Evolutionary conservation across 208 protist genomes (phyloP).

Genomic region (Leishmania aethiopica): DNA sequence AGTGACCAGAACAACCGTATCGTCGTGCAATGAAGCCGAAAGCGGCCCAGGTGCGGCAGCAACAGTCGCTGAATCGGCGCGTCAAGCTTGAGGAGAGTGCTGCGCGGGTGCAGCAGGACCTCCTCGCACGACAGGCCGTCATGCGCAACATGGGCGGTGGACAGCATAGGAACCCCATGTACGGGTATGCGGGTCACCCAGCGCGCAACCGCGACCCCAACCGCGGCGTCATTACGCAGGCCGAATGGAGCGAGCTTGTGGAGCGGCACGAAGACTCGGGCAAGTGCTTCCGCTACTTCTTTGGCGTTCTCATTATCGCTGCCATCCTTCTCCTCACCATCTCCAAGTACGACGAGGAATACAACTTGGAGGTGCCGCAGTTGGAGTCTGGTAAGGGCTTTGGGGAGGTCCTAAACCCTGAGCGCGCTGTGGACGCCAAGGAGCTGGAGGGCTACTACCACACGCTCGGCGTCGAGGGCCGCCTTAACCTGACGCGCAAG

Average conservation of each 20-base stretch:
- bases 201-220: slow-evolving; percentile 53
- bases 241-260: slow-evolving; percentile 81
- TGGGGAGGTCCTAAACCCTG: slow-evolving; percentile 48
- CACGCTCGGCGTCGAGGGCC: slow-evolving; percentile 64
- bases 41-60: slow-evolving; percentile 74
- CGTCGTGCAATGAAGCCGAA: slow-evolving; percentile 64
- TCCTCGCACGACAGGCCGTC: slow-evolving; percentile 14
- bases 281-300: slow-evolving; percentile 65
- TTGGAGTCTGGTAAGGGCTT: slow-evolving; percentile 78
- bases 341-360: slow-evolving; percentile 87
- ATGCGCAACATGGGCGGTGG: slow-evolving; percentile 26
- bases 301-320: slow-evolving; percentile 55
- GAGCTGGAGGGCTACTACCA: slow-evolving; percentile 80
- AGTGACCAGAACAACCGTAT: background rate
- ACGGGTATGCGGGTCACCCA: slow-evolving; percentile 4
- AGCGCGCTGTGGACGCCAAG: slow-evolving; percentile 14
- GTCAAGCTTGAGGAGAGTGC: slow-evolving; percentile 57
- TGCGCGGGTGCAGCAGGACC: slow-evolving; percentile 37
- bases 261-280: slow-evolving; percentile 79
- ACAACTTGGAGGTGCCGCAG: slow-evolving; percentile 84
- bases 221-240: slow-evolving; percentile 73
- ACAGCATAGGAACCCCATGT: slow-evolving; percentile 18
- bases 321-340: slow-evolving; percentile 53
- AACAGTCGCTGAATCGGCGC: slow-evolving; percentile 67
- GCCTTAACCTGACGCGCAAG: slow-evolving; percentile 33